These are phyloP conservation scores for Aspergillus tubingensis DNA, from an alignment of 2,329 filamentous ascomycete species.

Conservation along the genomic window DNA sequence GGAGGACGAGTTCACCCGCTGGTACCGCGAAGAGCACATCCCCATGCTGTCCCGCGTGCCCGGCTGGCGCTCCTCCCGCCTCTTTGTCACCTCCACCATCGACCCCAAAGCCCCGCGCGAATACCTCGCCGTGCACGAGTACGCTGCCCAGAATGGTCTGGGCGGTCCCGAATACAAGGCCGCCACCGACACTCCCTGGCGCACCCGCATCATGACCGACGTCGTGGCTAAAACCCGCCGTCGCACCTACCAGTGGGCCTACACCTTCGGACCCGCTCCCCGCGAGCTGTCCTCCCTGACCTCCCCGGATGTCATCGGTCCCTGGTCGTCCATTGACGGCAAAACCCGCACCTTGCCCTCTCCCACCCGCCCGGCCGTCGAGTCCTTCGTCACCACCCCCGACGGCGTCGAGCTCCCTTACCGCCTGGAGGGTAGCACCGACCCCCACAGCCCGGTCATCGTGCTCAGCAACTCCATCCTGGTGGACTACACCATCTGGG, in stretches of 20 bases:
- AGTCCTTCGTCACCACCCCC: slow-evolving; percentile 67
- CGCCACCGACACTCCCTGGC: slow-evolving; percentile 64
- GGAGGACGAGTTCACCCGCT: slow-evolving; percentile 62
- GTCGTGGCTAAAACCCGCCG: slow-evolving; percentile 60
- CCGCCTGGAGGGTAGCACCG: slow-evolving; percentile 70
- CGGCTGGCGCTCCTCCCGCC: slow-evolving; percentile 74
- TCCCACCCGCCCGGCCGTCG: slow-evolving; percentile 55
- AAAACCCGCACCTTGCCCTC: slow-evolving; percentile 55
- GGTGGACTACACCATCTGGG: slow-evolving; percentile 79
- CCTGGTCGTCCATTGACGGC: slow-evolving; percentile 59
- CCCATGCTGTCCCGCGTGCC: slow-evolving; percentile 71
- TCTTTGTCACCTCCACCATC: slow-evolving; percentile 68
- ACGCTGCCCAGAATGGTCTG: slow-evolving; percentile 65
- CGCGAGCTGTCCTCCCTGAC: slow-evolving; percentile 64
- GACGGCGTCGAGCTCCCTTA: slow-evolving; percentile 73
- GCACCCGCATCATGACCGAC: slow-evolving; percentile 59
- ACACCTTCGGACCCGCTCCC: slow-evolving; percentile 75
- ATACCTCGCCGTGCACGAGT: slow-evolving; percentile 73
- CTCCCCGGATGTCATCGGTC: slow-evolving; percentile 49
- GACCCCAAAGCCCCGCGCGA: slow-evolving; percentile 59
- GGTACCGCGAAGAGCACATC: slow-evolving; percentile 76
- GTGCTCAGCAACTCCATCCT: slow-evolving; percentile 80
- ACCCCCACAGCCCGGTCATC: slow-evolving; percentile 68
- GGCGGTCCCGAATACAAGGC: slow-evolving; percentile 65
- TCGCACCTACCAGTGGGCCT: slow-evolving; percentile 70